phyloP scores from a whole-genome alignment of 495 filamentous ascomycete genomes.

The Lasiosphaeria miniovina region DNA sequence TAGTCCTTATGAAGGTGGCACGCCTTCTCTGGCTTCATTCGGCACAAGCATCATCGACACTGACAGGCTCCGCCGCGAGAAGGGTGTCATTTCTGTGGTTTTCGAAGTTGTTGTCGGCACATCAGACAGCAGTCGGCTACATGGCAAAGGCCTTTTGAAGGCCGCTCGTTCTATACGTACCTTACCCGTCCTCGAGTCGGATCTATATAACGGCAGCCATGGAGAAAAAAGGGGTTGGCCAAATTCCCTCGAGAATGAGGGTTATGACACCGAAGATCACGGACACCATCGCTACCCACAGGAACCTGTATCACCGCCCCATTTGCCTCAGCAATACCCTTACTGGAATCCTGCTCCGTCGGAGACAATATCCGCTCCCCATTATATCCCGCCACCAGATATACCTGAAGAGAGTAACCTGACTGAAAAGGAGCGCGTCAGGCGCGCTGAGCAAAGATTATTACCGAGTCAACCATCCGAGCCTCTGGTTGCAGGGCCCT shows the following conservation, averaged over 20 bases:
- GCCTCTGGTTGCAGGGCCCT: conserved; percentile 41
- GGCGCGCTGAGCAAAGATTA: conserved; percentile 63
- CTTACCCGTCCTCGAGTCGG: conserved; percentile 14
- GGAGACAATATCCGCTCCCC: conserved; percentile 27
- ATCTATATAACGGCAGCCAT: conserved; percentile 7
- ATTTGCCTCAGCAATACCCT: conserved; percentile 16
- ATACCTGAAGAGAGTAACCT: conserved; percentile 50
- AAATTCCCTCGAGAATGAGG: conserved; percentile 10
- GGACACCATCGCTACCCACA: conserved; percentile 14
- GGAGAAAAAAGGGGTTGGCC: conserved; percentile 20
- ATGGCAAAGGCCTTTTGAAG: conserved; percentile 47
- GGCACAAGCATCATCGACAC: conserved; percentile 84
- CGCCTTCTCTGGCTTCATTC: conserved; percentile 51
- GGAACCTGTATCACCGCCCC: conserved; percentile 25
- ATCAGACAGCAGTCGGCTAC: conserved; percentile 65
- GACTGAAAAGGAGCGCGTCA: conserved; percentile 67
- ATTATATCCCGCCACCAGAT: conserved; percentile 54
- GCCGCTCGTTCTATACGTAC: conserved; percentile 25
- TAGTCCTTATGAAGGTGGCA: conserved; percentile 31
- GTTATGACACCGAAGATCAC: conserved; percentile 14
- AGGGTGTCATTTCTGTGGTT: conserved; percentile 75
- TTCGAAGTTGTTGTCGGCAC: conserved; percentile 91
- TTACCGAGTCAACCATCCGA: conserved; percentile 63
- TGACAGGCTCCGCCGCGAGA: conserved; percentile 77
- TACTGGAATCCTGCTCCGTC: conserved; percentile 23